Percentiles rank a stretch among this genome's conserved stretches.
phyloP scores from a whole-genome alignment of 345 rosid species.

The Psidium friedrichsthalianum region DNA sequence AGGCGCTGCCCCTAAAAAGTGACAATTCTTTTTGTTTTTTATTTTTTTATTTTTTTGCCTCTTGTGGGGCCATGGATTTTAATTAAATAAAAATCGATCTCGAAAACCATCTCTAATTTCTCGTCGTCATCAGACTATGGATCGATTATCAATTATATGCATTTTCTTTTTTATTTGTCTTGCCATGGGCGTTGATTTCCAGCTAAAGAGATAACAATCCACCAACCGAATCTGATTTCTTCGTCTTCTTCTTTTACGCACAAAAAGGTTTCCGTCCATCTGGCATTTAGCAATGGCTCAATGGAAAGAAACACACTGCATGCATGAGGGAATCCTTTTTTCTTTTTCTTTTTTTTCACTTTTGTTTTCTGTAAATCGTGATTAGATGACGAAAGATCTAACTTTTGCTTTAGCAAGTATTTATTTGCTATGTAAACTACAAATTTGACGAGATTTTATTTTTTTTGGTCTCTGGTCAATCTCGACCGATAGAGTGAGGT shows the following conservation, averaged over 20 bases:
- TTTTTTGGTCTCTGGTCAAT: too few species aligned
- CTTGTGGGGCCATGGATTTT: accelerated
- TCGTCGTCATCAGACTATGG: neutral
- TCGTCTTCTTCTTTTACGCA: neutral
- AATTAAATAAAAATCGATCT: accelerated
- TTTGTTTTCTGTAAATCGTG: neutral
- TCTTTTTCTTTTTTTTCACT: too few species aligned
- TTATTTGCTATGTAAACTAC: neutral
- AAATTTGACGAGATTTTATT: neutral
- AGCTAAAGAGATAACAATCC: neutral
- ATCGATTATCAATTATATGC: accelerated
- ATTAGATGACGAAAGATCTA: neutral
- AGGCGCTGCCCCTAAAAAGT: accelerated
- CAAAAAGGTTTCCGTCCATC: neutral
- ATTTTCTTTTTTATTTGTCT: neutral
- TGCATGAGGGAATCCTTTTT: neutral
- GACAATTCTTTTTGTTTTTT: neutral
- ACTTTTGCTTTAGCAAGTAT: neutral
- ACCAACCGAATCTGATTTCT: neutral
- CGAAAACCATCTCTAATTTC: accelerated
- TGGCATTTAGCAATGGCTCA: neutral
- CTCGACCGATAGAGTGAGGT: too few species aligned
- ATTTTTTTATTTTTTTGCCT: neutral
- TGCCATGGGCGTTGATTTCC: neutral
- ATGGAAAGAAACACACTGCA: neutral